Conservation (phyloP, 192 early-diverging fungal genomes). For the Coemansia sp. region DNA sequence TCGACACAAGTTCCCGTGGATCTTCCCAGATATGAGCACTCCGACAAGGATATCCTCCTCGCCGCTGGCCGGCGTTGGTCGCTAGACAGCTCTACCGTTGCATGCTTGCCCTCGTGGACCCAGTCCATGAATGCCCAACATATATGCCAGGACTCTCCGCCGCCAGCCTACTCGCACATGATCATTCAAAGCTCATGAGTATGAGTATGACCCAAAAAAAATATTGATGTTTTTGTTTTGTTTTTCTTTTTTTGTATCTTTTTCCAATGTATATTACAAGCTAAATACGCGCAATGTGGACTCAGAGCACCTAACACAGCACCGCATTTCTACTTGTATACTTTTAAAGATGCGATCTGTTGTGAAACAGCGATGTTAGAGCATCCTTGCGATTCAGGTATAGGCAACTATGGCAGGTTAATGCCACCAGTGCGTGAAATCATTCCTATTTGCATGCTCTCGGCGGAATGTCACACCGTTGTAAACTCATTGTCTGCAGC, state of each 20-base stretch:
- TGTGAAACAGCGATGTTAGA: too few species aligned
- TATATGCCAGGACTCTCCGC: constrained; percentile 8
- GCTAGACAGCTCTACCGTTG: constrained; percentile 8
- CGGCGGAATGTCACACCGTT: too few species aligned
- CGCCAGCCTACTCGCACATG: constrained; percentile 28
- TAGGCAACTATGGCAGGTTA: too few species aligned
- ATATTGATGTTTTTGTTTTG: neutral
- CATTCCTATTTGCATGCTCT: too few species aligned
- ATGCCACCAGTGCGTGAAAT: too few species aligned
- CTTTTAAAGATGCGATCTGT: too few species aligned
- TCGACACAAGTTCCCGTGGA: constrained; percentile 8
- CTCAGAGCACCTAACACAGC: too few species aligned
- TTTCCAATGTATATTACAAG: neutral
- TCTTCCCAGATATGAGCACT: constrained; percentile 49
- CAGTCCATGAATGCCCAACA: neutral
- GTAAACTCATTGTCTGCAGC: too few species aligned
- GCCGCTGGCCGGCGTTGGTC: constrained; percentile 32
- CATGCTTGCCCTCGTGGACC: neutral
- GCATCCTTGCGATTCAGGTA: too few species aligned
- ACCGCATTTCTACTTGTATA: too few species aligned
- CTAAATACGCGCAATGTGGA: neutral
- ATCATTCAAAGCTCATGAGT: neutral
- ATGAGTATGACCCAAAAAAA: neutral
- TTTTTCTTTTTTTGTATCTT: neutral
- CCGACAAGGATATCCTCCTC: constrained; percentile 41